Conservation (phyloP, 371 early-diverging fungal genomes). For the Mortierella polycephala region DNA sequence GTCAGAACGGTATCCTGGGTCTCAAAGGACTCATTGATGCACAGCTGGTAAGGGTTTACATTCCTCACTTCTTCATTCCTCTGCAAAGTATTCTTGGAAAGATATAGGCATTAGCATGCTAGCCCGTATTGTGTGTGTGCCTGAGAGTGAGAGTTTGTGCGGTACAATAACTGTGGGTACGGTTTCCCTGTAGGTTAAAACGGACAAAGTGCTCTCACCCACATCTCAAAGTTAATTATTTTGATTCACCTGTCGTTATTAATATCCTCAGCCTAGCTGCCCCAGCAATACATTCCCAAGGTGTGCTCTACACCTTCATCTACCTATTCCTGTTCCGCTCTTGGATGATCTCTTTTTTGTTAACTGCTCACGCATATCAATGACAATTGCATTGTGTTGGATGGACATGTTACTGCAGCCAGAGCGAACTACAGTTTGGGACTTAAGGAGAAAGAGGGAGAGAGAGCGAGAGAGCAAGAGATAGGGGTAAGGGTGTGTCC, state of each 20-base stretch:
- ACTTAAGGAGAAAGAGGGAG: not conserved
- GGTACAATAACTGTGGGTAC: too few relatives aligned
- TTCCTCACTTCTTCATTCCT: too few relatives aligned
- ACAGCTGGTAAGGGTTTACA: constrained; percentile 37
- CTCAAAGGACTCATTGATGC: constrained; percentile 52
- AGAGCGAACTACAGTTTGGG: too few relatives aligned
- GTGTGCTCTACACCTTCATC: not conserved
- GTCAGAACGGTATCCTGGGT: constrained; percentile 46
- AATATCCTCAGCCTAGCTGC: not conserved
- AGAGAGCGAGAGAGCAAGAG: not conserved
- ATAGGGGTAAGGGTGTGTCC: not conserved
- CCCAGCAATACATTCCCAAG: not conserved
- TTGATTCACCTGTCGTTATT: too few relatives aligned
- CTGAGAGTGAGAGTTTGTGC: too few relatives aligned
- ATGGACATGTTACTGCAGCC: too few relatives aligned
- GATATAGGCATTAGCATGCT: too few relatives aligned
- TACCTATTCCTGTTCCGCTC: too few relatives aligned
- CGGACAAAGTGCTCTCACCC: constrained; percentile 21
- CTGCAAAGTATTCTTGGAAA: too few relatives aligned
- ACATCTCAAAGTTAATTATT: constrained; percentile 39
- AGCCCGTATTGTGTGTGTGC: too few relatives aligned
- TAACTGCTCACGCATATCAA: not conserved
- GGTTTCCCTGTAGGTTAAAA: not conserved
- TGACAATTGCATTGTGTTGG: too few relatives aligned
- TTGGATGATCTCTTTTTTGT: not conserved